Conservation (phyloP, 1,284 basidiomycete genomes). For the Pulchroboletus neoregius region DNA sequence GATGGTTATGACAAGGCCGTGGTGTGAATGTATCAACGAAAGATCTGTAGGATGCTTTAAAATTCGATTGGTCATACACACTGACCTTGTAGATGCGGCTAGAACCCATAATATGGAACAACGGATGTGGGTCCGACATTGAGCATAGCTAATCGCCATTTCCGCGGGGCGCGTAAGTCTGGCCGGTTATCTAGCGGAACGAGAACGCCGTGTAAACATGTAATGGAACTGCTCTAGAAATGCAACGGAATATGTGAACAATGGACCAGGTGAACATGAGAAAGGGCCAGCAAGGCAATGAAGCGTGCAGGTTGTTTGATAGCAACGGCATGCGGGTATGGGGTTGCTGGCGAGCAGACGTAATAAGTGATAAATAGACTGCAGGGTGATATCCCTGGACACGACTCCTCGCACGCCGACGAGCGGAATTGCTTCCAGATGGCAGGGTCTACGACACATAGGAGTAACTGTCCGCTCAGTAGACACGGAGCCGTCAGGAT, state of each 20-base stretch:
- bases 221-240: conserved; percentile 7
- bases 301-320: conserved; percentile 12
- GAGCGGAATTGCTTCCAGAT: background rate
- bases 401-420: conserved; percentile 1
- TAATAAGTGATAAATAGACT: conserved; percentile 11
- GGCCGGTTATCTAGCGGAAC: background rate
- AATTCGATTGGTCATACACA: conserved; percentile 6
- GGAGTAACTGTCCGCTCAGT: background rate
- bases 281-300: background rate
- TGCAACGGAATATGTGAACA: conserved; percentile 12
- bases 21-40: conserved; percentile 41
- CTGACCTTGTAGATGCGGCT: conserved; percentile 8
- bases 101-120: background rate
- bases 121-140: background rate
- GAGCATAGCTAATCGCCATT: conserved; percentile 22
- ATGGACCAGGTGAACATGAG: conserved; percentile 6
- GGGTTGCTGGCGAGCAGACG: conserved; percentile 11
- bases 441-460: background rate
- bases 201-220: conserved; percentile 3
- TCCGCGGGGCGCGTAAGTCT: conserved; percentile 12
- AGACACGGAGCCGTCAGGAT: background rate
- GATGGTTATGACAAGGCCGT: background rate
- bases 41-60: conserved; percentile 21
- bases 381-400: conserved; percentile 3
- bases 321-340: conserved; percentile 6